phyloP scores from a whole-genome alignment of 805 yeast genomes.

The Myxozyma geophila region DNA sequence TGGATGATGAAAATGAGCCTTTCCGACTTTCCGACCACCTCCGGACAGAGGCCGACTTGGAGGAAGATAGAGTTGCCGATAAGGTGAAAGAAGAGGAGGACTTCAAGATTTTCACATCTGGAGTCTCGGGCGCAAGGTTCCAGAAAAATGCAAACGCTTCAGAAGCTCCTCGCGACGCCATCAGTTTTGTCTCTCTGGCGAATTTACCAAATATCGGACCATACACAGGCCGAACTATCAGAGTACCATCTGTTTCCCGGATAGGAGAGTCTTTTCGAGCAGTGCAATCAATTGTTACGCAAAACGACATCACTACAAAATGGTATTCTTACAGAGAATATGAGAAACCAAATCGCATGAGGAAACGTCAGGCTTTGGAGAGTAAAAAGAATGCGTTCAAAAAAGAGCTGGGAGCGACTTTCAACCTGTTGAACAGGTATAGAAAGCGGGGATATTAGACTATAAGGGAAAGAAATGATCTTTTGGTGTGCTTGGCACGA shows the following conservation, averaged over 20 bases:
- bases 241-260: conserved; percentile 5
- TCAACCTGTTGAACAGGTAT: conserved; percentile 12
- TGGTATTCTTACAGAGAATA: conserved; percentile 8
- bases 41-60: too few species aligned
- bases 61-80: too few species aligned
- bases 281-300: not conserved
- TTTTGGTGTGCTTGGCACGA: too few species aligned
- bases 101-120: not conserved
- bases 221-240: conserved; percentile 20
- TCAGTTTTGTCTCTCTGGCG: conserved; percentile 19
- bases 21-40: too few species aligned
- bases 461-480: not conserved
- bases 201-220: conserved; percentile 22
- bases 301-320: not conserved
- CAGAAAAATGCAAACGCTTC: not conserved
- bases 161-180: not conserved
- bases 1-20: too few species aligned
- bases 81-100: too few species aligned
- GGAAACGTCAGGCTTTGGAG: conserved; percentile 20
- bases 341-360: conserved; percentile 26
- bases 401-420: conserved; percentile 8
- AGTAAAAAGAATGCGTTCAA: conserved; percentile 4
- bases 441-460: conserved; percentile 29
- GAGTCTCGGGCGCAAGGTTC: not conserved
- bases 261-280: not conserved